phyloP scores from a whole-genome alignment of 148 eudicot species.

The Mesembryanthemum crystallinum region DNA sequence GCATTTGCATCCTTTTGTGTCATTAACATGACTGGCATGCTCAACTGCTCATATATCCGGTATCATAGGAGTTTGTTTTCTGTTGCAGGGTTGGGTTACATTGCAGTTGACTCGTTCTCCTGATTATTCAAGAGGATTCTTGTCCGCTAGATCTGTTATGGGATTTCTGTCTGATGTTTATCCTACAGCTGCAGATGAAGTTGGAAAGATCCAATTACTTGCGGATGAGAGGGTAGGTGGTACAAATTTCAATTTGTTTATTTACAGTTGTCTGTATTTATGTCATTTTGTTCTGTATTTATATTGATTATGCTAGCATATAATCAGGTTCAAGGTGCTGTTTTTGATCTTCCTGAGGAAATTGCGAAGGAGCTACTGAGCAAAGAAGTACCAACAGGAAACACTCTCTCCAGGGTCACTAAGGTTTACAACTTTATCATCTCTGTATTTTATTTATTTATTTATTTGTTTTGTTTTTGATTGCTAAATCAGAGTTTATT shows the following conservation, averaged over 20 bases:
- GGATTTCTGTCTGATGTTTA: slow-evolving; percentile 87
- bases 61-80: slow-evolving; percentile 11
- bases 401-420: slow-evolving; percentile 67
- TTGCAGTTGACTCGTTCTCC: slow-evolving; percentile 81
- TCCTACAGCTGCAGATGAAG: slow-evolving; percentile 81
- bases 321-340: slow-evolving; percentile 85
- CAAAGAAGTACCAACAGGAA: slow-evolving; percentile 79
- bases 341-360: slow-evolving; percentile 98
- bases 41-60: not conserved
- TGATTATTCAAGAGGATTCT: slow-evolving; percentile 57
- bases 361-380: slow-evolving; percentile 72
- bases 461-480: no score
- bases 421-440: slow-evolving; percentile 44
- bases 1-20: not conserved
- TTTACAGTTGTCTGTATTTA: not conserved
- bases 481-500: no score
- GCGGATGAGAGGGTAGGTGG: slow-evolving; percentile 70
- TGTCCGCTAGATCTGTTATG: slow-evolving; percentile 86
- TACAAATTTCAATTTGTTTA: not conserved
- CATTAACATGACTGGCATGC: not conserved
- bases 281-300: slow-evolving; percentile 8
- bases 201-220: slow-evolving; percentile 85
- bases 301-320: slow-evolving; percentile 12
- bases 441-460: not conserved
- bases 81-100: slow-evolving; percentile 79